Base-by-base conservation (phyloP, 2,329 filamentous ascomycete genomes). In the Aspergillus transmontanensis region DNA sequence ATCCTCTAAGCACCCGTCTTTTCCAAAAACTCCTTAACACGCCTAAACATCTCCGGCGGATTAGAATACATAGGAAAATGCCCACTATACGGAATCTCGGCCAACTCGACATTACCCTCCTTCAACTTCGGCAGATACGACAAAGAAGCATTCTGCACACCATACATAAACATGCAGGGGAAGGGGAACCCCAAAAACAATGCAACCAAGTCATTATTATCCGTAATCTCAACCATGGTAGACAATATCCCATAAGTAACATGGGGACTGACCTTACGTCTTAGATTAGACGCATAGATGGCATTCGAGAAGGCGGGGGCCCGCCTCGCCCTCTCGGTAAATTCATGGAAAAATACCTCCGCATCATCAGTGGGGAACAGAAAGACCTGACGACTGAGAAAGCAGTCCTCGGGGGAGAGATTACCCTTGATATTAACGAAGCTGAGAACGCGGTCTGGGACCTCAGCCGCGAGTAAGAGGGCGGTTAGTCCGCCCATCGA, bases 41-140 rank as follows among this genome's bases (percentile, higher is more conserved):
- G 63, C 4, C 64, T 58, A 59, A 66, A 70, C 69, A 72, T 73
- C 54, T 72, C 70, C 26, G 69, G 57, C n/a, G 69, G 71, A 34
- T 72, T 72, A 3, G 70, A 70, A 63, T 72, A 73, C 71, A 72
- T 72, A 4, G 69, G 70, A 39, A 71, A 72, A 67, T 72, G 68
- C 4, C 69, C 70, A 61, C 64, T 66, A 12, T 62, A 58, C 21
- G 58, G 23, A 45, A 72, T 72, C 55, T 68, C 50, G 14, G 69
- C 71, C 61, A 73, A 60, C 51, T 70, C 69, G 5, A 73, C 66
- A 0, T 64, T 63, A 2, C 65, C 60, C 43, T 60, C 57, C 46
- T 57, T 46, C 41, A 72, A 59, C 26, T 41, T 55, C 2, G 53
- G 28, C 34, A 73, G 39, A 67, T 72, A 72, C 16, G 68, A 72